Evolutionary conservation across 2,329 filamentous ascomycete species (phyloP).

Genomic region (Akanthomyces dipterigenus): DNA sequence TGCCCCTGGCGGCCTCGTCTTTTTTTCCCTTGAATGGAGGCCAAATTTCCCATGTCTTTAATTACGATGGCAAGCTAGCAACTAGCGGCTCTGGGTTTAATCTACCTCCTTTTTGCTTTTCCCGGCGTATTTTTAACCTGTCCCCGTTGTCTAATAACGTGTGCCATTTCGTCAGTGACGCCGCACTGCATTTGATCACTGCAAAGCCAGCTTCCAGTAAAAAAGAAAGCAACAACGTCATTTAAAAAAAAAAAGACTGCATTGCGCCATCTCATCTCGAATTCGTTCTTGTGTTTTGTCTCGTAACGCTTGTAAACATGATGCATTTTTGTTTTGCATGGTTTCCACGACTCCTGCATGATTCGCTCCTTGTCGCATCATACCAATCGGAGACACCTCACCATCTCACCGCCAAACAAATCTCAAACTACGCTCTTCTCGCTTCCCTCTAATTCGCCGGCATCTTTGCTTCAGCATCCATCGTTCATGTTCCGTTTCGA

Average conservation of each 20-base stretch:
- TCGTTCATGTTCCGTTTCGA: not conserved
- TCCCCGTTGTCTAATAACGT: not conserved
- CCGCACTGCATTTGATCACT: not conserved
- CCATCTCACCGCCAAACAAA: not conserved
- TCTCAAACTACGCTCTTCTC: not conserved
- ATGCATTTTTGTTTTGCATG: not conserved
- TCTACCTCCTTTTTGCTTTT: not conserved
- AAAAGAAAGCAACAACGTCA: not conserved
- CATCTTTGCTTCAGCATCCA: too few relatives aligned
- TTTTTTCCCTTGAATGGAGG: not conserved
- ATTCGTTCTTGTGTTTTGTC: too few relatives aligned
- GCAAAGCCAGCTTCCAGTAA: not conserved
- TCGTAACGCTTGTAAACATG: not conserved
- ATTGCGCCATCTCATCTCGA: too few relatives aligned
- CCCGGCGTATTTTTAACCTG: too few relatives aligned
- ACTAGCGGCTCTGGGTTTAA: too few relatives aligned
- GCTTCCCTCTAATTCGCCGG: too few relatives aligned
- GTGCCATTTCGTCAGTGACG: not conserved
- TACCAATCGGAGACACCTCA: not conserved
- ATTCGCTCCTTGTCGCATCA: conserved; percentile 8
- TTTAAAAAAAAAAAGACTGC: not conserved
- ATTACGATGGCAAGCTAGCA: not conserved
- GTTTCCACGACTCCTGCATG: not conserved
- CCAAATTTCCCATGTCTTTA: conserved; percentile 8
- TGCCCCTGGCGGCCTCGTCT: not conserved